Evolutionary conservation across 1,139 yeast genomes (phyloP), one percentile per base, ranked within the genome.

Genomic region (Protomyces inundatus): DNA sequence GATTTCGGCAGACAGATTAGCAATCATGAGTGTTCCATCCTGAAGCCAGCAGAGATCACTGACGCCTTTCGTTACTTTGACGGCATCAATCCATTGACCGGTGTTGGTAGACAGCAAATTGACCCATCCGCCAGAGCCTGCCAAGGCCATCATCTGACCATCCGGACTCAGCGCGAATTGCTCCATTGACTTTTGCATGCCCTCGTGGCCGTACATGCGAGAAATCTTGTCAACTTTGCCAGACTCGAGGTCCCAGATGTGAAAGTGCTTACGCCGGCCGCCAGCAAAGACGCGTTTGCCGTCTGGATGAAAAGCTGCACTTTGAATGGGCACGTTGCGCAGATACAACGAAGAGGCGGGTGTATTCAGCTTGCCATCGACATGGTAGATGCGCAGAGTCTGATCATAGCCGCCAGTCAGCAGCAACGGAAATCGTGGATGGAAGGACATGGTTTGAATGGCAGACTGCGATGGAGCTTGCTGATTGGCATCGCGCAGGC

Each of bases 331-430:
- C 6, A 90, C 82, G 69, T 88, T 85, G 66, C 85, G 83, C 66
- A 93, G 79, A 74, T 86, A 89, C 68, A 93, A 78, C 51, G 96
- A 86, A 2, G 97, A 86, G 16, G 91, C 95, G 56, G 90, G 77
- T 64, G 84, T 85, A 73, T 95, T 95, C 66, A 77, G 74, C 72
- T 87, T 88, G n/a, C 98, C 98, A 73, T 93, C 98, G 66, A 91
- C 84, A 72, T 93, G 96, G 74, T 86, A 93, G 35, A 95, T 79
- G 71, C 98, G 80, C 65, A 93, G 74, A 0, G 97, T 88, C 71
- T 90, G 82, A 73, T 95, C 99, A 72, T 87, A 90, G 34, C 99
- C 99, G 66, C 95, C 95, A 0, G 97, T 88, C 66, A 93, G 77
- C 56, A 93, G 76, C 53, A 95, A 77, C 36, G 98, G 96, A 71